Evolutionary conservation across 768 basidiomycete genomes (phyloP).

Genomic region (Psilocybe sp.): DNA sequence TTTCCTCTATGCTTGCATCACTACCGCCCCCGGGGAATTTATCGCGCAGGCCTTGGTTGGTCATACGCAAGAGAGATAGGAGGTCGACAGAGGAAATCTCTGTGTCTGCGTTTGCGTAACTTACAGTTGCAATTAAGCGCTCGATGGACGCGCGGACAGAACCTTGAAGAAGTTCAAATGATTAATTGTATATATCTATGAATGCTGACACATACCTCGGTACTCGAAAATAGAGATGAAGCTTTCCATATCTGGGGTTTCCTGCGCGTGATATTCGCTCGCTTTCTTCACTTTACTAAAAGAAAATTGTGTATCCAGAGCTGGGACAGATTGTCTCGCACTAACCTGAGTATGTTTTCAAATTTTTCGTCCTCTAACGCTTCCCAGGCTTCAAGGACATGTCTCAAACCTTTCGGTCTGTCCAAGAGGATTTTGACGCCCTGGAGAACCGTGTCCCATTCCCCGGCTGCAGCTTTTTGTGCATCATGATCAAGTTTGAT

Average conservation of each 20-base stretch:
- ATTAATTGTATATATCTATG: not conserved
- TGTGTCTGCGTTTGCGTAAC: slow-evolving; percentile 12
- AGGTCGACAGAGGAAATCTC: slow-evolving; percentile 21
- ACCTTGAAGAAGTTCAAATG: slow-evolving; percentile 10
- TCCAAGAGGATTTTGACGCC: slow-evolving; percentile 19
- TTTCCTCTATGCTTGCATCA: not conserved
- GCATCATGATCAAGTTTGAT: slow-evolving; percentile 4
- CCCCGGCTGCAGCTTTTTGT: slow-evolving; percentile 13
- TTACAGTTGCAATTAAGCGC: slow-evolving; percentile 23
- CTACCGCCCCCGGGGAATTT: slow-evolving; percentile 9
- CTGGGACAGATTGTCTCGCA: too few species aligned
- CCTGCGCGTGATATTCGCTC: slow-evolving; percentile 14
- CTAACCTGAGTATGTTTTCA: slow-evolving; percentile 1
- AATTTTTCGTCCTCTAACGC: slow-evolving; percentile 23
- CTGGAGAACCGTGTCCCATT: slow-evolving; percentile 20
- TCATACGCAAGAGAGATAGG: slow-evolving; percentile 23
- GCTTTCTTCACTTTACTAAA: not conserved
- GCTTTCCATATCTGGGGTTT: slow-evolving; percentile 5
- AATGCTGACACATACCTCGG: slow-evolving; percentile 11
- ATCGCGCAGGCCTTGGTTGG: slow-evolving; percentile 16
- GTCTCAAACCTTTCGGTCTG: slow-evolving; percentile 23
- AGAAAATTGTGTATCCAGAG: too few species aligned
- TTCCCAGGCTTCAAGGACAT: slow-evolving; percentile 22
- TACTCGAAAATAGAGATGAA: slow-evolving; percentile 17
- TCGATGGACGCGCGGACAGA: slow-evolving; percentile 23